Evolutionary conservation across 768 basidiomycete species (phyloP), one percentile per base, ranked within the genome.

Genomic region (Suillus variegatus): DNA sequence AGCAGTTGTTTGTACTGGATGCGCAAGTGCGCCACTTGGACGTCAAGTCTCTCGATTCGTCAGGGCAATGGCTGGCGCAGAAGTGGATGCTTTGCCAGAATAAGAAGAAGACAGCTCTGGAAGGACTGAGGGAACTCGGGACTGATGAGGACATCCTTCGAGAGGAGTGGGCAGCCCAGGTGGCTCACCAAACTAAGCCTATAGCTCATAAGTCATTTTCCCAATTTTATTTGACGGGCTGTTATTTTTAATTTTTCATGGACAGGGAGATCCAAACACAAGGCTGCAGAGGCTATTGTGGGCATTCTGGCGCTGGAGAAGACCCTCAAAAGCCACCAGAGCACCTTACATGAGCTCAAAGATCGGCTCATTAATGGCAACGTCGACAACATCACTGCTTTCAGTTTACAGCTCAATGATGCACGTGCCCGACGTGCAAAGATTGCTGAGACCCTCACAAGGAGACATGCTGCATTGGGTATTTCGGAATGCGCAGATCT

Each of bases 1-100:
- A 73, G 38, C 69, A 70, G 5, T 65, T 77, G 1, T 75, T 70
- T 57, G 65, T 69, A 0, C 65, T 77, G 12, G 75, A 78, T 65
- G 64, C 22, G 1, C 76, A 78, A 65, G 60, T 76, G 3, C 54
- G 60, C 49, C 65, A 72, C 61, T 62, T 69, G 8, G 60, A 66
- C 20, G 36, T 58, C 20, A 64, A 68, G 13, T 66, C 60, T 6
- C 41, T 69, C 0, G 28, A 60, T 16, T n/a, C 32, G 6, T 58
- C 73, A 3, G 72, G 70, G 7, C 20, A 57, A n/a, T 72, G 71
- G 71, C 22, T 72, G 13, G 41, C 32, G 1, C 18, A 46, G 25
- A 46, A 41, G 22, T 66, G 66, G 66, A 38, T 41, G 18, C 18
- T 56, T n/a, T 66, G 44, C 47, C 66, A 66, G 38, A 25, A 36